Base-by-base conservation (phyloP, 352 stramenopile species). In the Elongisporangium anandrum region DNA sequence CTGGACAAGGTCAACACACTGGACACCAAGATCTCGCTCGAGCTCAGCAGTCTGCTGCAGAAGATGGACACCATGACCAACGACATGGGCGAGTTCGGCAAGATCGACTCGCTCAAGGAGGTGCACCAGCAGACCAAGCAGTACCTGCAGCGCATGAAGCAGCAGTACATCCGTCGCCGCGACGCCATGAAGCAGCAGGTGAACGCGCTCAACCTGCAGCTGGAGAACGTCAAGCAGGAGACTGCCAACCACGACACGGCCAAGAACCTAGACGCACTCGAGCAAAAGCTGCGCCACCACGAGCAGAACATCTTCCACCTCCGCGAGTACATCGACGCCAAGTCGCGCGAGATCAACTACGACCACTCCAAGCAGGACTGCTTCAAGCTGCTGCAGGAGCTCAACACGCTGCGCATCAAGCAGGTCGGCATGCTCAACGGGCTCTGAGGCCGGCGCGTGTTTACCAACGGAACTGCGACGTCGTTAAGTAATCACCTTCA, bases 301-400 rank as follows among this genome's bases (percentile, higher is more conserved):
- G 88, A 96, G 66, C 90, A 97, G 66, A 97, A 92, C 50, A 97
- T 98, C 52, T 97, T 97, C 69, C 86, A 92, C 63, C 59, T 97
- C 22, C 84, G 82, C 63, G 92, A 97, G 53, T 97, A 81, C 58
- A 85, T 95, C 22, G 90, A 95, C 63, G 80, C 84, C 22, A 96
- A 97, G 66, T 79, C 80, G 54, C 75, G 88, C 55, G 88, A 97
- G 60, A 90, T 95, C 52, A 84, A 97, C 69, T 97, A 95, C 64
- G 82, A 97, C 23, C 77, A 79, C 55, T 66, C 96, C 41, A 93
- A 92, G 65, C 80, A 90, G 29, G 73, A 94, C 64, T 95, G 81
- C 59, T 71, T 93, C 55, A 81, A 84, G 55, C 74, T 79, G 21
- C 61, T 93, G 9, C 72, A 87, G 50, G 81, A 92, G 13, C 70